Percentiles rank a stretch among this genome's conserved stretches.
Evolutionary conservation across 2,329 filamentous ascomycete species (phyloP).

Genomic region (Elsinoe ampelina): DNA sequence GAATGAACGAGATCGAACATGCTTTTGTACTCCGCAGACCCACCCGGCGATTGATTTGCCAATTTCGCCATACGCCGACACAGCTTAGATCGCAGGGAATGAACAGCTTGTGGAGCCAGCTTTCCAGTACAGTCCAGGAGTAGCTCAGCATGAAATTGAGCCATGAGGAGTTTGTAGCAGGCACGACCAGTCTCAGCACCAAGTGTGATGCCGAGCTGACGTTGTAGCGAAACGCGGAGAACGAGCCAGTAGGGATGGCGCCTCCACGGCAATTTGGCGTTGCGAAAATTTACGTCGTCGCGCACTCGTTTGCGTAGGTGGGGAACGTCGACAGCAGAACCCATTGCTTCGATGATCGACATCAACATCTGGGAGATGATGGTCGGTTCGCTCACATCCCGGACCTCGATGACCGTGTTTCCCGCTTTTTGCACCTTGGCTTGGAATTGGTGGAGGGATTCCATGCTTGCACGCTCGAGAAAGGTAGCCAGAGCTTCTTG

Average conservation of each 20-base stretch:
- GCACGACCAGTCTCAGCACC: slow-evolving; percentile 17
- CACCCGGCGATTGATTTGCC: background rate
- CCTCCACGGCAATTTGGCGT: slow-evolving; percentile 48
- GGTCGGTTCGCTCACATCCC: slow-evolving; percentile 49
- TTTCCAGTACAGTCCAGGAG: slow-evolving; percentile 14
- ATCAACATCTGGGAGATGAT: slow-evolving; percentile 53
- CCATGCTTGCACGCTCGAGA: slow-evolving; percentile 47
- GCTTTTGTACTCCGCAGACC: background rate
- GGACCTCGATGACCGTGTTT: slow-evolving; percentile 40
- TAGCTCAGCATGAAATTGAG: slow-evolving; percentile 41
- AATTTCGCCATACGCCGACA: slow-evolving; percentile 21
- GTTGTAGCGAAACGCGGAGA: slow-evolving; percentile 48
- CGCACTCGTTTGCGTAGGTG: slow-evolving; percentile 49
- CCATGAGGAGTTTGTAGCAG: slow-evolving; percentile 32
- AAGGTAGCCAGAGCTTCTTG: slow-evolving; percentile 42
- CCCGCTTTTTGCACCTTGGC: slow-evolving; percentile 40
- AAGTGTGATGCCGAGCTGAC: slow-evolving; percentile 33
- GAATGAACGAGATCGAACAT: background rate
- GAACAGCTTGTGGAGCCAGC: slow-evolving; percentile 12
- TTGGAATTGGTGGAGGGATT: slow-evolving; percentile 35
- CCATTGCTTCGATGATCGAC: slow-evolving; percentile 49
- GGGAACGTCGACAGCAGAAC: slow-evolving; percentile 29
- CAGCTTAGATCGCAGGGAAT: slow-evolving; percentile 22
- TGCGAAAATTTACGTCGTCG: slow-evolving; percentile 39
- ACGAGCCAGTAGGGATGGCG: slow-evolving; percentile 54